phyloP scores from a whole-genome alignment of 768 basidiomycete genomes.

The Pleurotus cornucopiae region DNA sequence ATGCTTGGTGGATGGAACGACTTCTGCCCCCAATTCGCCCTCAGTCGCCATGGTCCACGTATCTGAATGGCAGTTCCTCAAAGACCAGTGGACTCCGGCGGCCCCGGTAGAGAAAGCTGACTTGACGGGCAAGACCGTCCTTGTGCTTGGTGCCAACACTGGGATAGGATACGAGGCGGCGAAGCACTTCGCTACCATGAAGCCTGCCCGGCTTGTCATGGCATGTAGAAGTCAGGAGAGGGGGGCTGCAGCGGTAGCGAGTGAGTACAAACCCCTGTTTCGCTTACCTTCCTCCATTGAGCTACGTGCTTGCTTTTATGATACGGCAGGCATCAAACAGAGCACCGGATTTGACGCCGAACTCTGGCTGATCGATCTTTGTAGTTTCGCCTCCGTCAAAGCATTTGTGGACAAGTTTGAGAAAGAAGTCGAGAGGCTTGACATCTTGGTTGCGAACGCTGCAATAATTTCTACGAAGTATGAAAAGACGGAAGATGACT shows the following conservation, averaged over 20 bases:
- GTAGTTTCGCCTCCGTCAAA: slow-evolving; percentile 34
- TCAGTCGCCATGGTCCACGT: neutral
- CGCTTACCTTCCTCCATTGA: too few relatives aligned
- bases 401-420: slow-evolving; percentile 31
- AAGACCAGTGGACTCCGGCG: neutral
- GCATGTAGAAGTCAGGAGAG: slow-evolving; percentile 31
- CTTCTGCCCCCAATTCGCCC: neutral
- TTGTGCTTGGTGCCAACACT: slow-evolving; percentile 32
- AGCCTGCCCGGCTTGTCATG: slow-evolving; percentile 32
- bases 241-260: slow-evolving; percentile 28
- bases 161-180: slow-evolving; percentile 46
- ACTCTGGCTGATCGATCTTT: slow-evolving; percentile 36
- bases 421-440: slow-evolving; percentile 29
- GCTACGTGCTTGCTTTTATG: neutral
- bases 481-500: slow-evolving; percentile 34
- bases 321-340: slow-evolving; percentile 20
- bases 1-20: too few relatives aligned
- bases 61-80: neutral
- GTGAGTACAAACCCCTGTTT: slow-evolving; percentile 20
- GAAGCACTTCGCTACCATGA: slow-evolving; percentile 42
- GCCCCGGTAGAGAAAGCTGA: neutral
- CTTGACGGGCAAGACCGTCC: neutral
- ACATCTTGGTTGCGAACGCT: slow-evolving; percentile 45
- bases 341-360: slow-evolving; percentile 33
- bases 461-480: slow-evolving; percentile 16